These are phyloP conservation scores for Boletales sp. DNA, from an alignment of 768 basidiomycete species.

Conservation along the genomic window DNA sequence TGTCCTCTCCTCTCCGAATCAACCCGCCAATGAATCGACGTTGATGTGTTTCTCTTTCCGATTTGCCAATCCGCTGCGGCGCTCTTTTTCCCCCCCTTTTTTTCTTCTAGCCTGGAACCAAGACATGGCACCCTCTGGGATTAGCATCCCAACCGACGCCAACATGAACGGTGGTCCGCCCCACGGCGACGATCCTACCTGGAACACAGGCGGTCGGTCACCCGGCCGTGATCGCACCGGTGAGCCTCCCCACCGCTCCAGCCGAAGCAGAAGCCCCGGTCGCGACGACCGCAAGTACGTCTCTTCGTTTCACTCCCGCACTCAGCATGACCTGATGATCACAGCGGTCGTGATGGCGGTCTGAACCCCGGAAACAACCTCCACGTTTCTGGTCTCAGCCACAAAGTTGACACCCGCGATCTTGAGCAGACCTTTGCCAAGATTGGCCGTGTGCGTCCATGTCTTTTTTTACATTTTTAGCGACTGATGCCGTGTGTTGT, in stretches of 20 bases:
- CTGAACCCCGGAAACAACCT: constrained; percentile 66
- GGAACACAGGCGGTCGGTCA: constrained; percentile 47
- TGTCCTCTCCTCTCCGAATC: constrained; percentile 21
- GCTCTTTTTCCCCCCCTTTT: constrained; percentile 11
- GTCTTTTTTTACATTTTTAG: not conserved
- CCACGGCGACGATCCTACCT: constrained; percentile 52
- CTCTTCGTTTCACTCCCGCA: not conserved
- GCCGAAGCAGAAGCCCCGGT: constrained; percentile 80
- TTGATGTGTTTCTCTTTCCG: constrained; percentile 41
- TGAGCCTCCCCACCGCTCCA: constrained; percentile 60
- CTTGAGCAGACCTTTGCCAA: constrained; percentile 88
- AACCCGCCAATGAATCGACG: constrained; percentile 33
- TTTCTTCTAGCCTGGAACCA: constrained; percentile 75
- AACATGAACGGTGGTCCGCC: constrained; percentile 43
- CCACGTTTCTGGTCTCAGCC: constrained; percentile 56
- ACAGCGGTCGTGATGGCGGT: constrained; percentile 27
- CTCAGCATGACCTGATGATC: not conserved
- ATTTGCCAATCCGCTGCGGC: constrained; percentile 20
- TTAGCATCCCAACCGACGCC: constrained; percentile 64
- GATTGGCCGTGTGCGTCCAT: constrained; percentile 68
- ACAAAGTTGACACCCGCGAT: constrained; percentile 72
- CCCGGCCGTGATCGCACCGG: constrained; percentile 37
- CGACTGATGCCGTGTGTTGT: not conserved
- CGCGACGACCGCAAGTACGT: constrained; percentile 54
- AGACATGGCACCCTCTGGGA: constrained; percentile 74